Percentiles rank a stretch among this genome's conserved stretches.
phyloP scores from a whole-genome alignment of 139 green algal species.

The Coelastrella sp. region DNA sequence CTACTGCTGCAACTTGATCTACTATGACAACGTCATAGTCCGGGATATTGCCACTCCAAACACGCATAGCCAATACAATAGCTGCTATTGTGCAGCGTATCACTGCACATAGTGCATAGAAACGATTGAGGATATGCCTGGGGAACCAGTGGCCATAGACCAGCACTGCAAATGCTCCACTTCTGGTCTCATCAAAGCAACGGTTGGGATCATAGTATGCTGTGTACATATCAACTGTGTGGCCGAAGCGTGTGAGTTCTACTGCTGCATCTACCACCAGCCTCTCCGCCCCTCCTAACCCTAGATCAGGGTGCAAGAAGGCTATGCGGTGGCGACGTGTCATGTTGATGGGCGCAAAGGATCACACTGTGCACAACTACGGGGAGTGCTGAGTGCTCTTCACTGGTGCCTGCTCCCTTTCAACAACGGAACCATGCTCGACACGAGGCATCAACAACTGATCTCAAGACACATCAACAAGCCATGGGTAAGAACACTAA shows the following conservation, averaged over 20 bases:
- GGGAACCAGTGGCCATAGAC: constrained; percentile 91
- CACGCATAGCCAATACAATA: constrained; percentile 71
- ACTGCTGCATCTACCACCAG: constrained; percentile 95
- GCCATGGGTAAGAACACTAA: too few species aligned
- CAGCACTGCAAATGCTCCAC: constrained; percentile 80
- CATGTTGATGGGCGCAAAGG: neutral
- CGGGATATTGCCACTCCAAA: constrained; percentile 31
- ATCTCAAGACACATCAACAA: too few species aligned
- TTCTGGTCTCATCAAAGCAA: constrained; percentile 93
- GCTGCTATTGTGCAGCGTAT: constrained; percentile 85
- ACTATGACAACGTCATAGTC: constrained; percentile 88
- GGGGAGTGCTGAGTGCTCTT: too few species aligned
- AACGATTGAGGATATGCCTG: constrained; percentile 71
- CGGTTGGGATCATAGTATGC: constrained; percentile 84
- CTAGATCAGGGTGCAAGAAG: constrained; percentile 95
- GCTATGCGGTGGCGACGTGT: constrained; percentile 65
- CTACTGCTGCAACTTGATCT: constrained; percentile 87
- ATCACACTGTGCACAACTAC: too few species aligned
- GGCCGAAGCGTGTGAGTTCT: constrained; percentile 81
- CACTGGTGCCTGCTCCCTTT: too few species aligned
- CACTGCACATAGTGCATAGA: constrained; percentile 89
- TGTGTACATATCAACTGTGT: constrained; percentile 94
- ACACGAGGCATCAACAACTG: too few species aligned
- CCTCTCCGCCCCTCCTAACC: constrained; percentile 94
- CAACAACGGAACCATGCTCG: neutral